Conservation (phyloP, 208 protist genomes). For the Vickermania ingenoplastis region DNA sequence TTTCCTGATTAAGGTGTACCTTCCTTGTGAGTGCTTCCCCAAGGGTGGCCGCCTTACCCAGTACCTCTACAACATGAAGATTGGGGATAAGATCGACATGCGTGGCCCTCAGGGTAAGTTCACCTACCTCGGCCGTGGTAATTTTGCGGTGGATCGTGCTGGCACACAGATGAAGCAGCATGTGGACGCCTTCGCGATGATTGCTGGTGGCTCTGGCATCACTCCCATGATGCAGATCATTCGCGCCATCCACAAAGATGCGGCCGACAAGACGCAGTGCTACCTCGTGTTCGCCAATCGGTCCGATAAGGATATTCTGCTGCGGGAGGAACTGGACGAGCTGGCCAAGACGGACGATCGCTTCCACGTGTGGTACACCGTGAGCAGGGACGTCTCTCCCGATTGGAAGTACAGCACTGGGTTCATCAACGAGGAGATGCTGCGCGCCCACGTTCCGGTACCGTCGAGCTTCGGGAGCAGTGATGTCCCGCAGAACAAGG, state of each 20-base stretch:
- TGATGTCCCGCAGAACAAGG: conserved; percentile 3
- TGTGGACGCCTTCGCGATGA: conserved; percentile 46
- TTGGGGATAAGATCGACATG: conserved; percentile 83
- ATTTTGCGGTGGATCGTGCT: conserved; percentile 5
- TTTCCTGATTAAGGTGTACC: conserved; percentile 92
- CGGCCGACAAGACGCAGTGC: conserved; percentile 68
- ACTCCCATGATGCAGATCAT: conserved; percentile 91
- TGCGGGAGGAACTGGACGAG: conserved; percentile 80
- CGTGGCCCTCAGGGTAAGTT: conserved; percentile 84
- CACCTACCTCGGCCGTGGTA: conserved; percentile 61
- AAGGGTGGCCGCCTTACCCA: conserved; percentile 84
- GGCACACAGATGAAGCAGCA: conserved; percentile 1
- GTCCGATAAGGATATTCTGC: conserved; percentile 86
- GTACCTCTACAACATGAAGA: conserved; percentile 68
- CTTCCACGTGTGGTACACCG: conserved; percentile 75
- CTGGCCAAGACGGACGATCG: conserved; percentile 26
- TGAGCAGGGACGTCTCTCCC: conserved; percentile 26
- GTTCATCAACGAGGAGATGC: conserved; percentile 63
- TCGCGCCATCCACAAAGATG: conserved; percentile 59
- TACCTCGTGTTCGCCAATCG: conserved; percentile 85
- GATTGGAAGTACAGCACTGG: conserved; percentile 66
- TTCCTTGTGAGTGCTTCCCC: conserved; percentile 74
- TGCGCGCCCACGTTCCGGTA: conserved; percentile 59
- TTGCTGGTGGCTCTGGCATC: conserved; percentile 86
- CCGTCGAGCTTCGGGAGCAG: conserved; percentile 14